phyloP scores from a whole-genome alignment of 2,329 filamentous ascomycete genomes.

The Pseudocercospora vitis region DNA sequence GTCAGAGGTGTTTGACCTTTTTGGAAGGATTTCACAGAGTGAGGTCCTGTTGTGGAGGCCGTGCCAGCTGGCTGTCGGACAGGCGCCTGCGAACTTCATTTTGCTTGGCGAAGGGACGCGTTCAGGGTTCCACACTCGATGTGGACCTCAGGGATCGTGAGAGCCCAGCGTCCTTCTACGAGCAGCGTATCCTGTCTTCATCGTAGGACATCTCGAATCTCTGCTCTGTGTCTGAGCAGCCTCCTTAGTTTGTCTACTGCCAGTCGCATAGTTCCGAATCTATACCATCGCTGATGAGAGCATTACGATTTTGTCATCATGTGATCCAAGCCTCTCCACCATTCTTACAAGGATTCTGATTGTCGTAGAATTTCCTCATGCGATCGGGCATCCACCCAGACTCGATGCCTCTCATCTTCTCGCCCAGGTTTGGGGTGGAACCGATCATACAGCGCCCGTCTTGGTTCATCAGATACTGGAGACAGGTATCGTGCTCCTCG shows the following conservation, averaged over 20 bases:
- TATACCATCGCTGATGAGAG: too few relatives aligned
- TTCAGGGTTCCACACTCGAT: too few relatives aligned
- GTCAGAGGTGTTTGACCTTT: background rate
- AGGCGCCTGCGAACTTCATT: too few relatives aligned
- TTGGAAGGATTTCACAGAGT: background rate
- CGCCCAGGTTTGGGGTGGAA: conserved; percentile 23
- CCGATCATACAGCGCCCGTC: conserved; percentile 20
- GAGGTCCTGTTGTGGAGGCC: background rate
- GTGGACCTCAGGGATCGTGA: too few relatives aligned
- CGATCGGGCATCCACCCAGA: conserved; percentile 26
- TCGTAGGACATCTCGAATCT: too few relatives aligned
- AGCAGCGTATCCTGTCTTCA: too few relatives aligned
- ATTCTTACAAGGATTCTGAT: background rate
- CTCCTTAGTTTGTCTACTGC: too few relatives aligned
- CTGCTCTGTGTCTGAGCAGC: too few relatives aligned
- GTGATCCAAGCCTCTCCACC: background rate
- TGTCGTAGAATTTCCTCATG: background rate
- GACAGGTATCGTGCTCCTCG: conserved; percentile 18
- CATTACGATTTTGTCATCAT: background rate
- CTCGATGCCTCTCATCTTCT: conserved; percentile 21
- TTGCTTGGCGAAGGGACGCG: too few relatives aligned
- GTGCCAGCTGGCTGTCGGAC: background rate
- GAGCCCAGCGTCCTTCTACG: too few relatives aligned
- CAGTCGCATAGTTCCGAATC: background rate
- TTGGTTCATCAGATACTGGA: conserved; percentile 26